These are phyloP conservation scores for Westerdykella aurantiaca DNA, from an alignment of 2,329 filamentous ascomycete species.

Conservation along the genomic window DNA sequence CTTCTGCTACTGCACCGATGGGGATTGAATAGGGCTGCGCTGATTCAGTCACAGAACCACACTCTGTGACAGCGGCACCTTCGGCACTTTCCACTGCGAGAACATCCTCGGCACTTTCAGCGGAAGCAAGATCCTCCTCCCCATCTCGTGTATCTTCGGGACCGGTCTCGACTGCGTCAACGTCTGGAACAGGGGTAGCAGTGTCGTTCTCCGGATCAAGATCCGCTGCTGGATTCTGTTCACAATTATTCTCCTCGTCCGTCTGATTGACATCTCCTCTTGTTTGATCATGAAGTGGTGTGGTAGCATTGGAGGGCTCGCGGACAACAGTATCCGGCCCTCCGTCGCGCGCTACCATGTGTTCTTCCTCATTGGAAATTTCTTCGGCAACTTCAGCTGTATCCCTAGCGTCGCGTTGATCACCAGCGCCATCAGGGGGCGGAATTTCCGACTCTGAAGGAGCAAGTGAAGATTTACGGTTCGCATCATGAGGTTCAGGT, in stretches of 20 bases:
- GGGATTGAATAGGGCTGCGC: neutral
- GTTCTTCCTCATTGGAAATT: neutral
- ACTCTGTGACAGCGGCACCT: neutral
- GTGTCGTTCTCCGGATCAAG: conserved; percentile 1
- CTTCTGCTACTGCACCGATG: neutral
- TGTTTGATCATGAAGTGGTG: neutral
- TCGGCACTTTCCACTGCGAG: neutral
- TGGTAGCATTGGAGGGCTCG: neutral
- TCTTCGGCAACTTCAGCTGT: neutral
- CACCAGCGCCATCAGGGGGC: neutral
- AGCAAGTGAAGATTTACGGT: neutral
- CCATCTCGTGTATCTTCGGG: neutral
- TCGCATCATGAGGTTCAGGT: neutral
- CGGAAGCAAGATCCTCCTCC: neutral
- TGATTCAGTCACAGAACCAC: neutral
- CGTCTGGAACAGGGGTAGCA: neutral
- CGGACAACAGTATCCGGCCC: neutral
- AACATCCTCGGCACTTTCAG: neutral
- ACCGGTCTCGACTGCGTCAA: neutral
- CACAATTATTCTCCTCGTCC: no score
- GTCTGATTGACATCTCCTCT: neutral
- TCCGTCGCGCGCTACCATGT: neutral
- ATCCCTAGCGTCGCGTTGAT: no score
- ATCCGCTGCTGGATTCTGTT: neutral
- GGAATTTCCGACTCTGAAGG: neutral